Evolutionary conservation across 2,329 filamentous ascomycete genomes (phyloP), one percentile per base, ranked within the genome.

Genomic region (Phialemoniopsis sp.): DNA sequence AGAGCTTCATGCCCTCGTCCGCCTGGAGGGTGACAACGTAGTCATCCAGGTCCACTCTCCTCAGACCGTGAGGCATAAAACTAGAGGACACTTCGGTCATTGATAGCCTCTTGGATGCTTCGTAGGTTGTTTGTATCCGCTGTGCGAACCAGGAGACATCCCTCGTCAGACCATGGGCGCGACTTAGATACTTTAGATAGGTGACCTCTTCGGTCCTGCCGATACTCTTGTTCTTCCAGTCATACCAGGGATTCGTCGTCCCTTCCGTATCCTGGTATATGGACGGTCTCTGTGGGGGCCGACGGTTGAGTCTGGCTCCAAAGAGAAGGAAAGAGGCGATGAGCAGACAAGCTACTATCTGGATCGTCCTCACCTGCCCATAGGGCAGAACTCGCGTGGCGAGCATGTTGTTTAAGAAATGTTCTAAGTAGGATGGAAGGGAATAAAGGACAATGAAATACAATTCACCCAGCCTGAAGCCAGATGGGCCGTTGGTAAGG

Each of bases 1-100:
- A 54, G 32, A 71, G 47, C 13, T 52, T 52, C 17, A 68, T 44
- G 30, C 54, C 44, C 39, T 54, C 52, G 40, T 47, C 38, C 21
- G 21, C 21, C 21, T 26, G 21, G 21, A 26, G 21, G 10, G 21
- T 26, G 21, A 26, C 21, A 26, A 10, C 21, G 21, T 26, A 26
- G 21, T 26, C 21, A 26, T 26, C 21, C 6, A 26, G 21, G 34
- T 46, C 46, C 10, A 46, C 29, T 26, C 43, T 39, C 10, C 44
- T 42, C 17, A 53, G 51, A 16, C 47, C 51, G 10, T 34, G 40
- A 8, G 42, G 19, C 44, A 49, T 32, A 30, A 53, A 47, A 26
- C 42, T 39, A 2, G 21, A 13, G 8, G 44, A 14, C 13, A 49
- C 37, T 18, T 48, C 40, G 15, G 50, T 47, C 40, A 53, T 51